Evolutionary conservation across 2,329 filamentous ascomycete genomes (phyloP).

Genomic region (Botrytis sinoallii): DNA sequence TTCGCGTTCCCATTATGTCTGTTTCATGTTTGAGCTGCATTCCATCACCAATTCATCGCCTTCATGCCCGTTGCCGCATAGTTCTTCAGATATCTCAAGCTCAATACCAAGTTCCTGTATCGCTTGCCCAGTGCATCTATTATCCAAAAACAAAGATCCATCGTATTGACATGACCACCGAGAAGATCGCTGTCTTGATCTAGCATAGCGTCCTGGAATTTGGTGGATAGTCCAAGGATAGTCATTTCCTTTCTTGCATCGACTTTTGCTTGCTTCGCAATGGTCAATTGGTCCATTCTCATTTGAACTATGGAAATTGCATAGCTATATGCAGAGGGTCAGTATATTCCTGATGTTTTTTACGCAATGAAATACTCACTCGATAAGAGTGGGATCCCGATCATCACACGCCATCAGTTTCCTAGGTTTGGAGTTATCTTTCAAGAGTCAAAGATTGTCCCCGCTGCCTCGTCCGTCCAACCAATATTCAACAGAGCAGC

Average conservation of each 20-base stretch:
- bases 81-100: not conserved
- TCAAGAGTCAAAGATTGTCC: not conserved
- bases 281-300: not conserved
- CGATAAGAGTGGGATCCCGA: not conserved
- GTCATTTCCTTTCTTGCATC: not conserved
- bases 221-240: not conserved
- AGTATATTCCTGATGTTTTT: not conserved
- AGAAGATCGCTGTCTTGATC: not conserved
- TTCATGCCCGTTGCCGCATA: not conserved
- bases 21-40: not conserved
- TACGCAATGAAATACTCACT: not conserved
- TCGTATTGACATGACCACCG: not conserved
- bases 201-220: not conserved
- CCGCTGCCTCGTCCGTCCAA: not conserved
- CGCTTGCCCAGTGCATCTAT: not conserved
- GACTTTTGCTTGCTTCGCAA: not conserved
- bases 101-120: not conserved
- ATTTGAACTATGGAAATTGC: not conserved
- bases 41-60: not conserved
- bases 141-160: conserved; percentile 1
- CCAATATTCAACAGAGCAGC: not conserved
- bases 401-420: not conserved
- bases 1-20: not conserved
- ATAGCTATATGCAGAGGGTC: not conserved
- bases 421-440: not conserved